Evolutionary conservation across 768 basidiomycete species (phyloP), one percentile per base, ranked within the genome.

Genomic region (Tremella yokohamensis): DNA sequence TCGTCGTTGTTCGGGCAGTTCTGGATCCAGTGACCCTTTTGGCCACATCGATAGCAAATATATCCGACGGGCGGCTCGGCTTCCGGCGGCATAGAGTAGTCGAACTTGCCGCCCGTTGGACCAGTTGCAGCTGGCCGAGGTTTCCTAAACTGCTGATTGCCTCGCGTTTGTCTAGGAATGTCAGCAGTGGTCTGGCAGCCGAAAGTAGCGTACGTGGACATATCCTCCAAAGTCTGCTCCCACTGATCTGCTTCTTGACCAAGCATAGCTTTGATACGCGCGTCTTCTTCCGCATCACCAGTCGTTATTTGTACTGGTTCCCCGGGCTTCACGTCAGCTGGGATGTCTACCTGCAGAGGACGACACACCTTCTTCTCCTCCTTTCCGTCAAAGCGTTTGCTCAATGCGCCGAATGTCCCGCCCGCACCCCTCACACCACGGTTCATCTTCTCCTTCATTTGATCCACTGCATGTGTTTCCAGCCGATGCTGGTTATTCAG

Each of bases 11-110:
- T 96, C 1, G 96, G 96, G 74, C 96, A 99, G 62, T 96, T 90
- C 74, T 99, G 93, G 63, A 99, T 99, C 96, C 96, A 99, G 73
- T 99, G 96, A 40, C 96, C 96, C 85, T 96, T 94, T 79, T 96
- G 89, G 47, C 93, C 92, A 78, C 96, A 99, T 38, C 96, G 87
- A 75, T 98, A 98, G 75, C 96, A 99, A 2, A 98, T 93, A 79
- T 99, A 99, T 58, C 92, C 94, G 0, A 88, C 83, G 24, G 96
- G 96, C 11, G 68, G 71, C 42, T 73, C 71, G 20, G 63, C 66
- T 40, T 73, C 71, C 0, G 96, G 79, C 29, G 91, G 89, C 65
- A 74, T 50, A 20, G 63, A 82, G 79, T 68, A 84, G 79, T 69
- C 82, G 81, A 66, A 81, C 78, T 66, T 81, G 53, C 51, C 44